A percentile compares a stretch with the other conserved stretches of the same genome.
These are phyloP conservation scores for Hypoxylon sp. DNA, from an alignment of 2,329 filamentous ascomycete species.

Conservation along the genomic window DNA sequence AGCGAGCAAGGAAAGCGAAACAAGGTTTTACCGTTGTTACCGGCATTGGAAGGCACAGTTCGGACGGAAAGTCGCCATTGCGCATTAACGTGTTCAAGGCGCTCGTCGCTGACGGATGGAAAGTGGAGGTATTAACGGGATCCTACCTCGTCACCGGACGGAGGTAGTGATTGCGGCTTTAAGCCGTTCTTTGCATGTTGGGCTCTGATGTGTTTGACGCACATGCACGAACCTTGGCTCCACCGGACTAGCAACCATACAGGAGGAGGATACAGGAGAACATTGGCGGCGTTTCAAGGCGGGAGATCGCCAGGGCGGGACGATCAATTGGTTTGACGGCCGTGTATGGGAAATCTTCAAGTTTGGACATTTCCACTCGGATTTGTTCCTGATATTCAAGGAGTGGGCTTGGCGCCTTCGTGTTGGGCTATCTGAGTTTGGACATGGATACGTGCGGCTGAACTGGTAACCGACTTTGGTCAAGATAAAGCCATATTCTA, in stretches of 20 bases:
- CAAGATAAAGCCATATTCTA: not conserved
- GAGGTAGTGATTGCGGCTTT: slow-evolving; percentile 29
- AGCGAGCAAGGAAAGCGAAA: slow-evolving; percentile 64
- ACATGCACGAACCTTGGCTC: slow-evolving; percentile 4
- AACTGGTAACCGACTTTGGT: slow-evolving; percentile 1
- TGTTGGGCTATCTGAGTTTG: not conserved
- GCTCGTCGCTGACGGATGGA: slow-evolving; percentile 86
- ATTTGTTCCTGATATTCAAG: not conserved
- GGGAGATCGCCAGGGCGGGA: slow-evolving; percentile 18
- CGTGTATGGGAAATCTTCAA: slow-evolving; percentile 1
- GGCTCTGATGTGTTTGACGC: not conserved
- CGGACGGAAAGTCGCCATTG: slow-evolving; percentile 79
- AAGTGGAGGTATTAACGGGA: slow-evolving; percentile 78
- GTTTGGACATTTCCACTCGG: slow-evolving; percentile 9
- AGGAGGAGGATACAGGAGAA: no score
- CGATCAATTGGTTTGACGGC: slow-evolving; percentile 23
- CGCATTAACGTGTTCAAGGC: slow-evolving; percentile 84
- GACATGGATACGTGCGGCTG: slow-evolving; percentile 14
- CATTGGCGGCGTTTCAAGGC: slow-evolving; percentile 35
- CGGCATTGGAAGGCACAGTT: slow-evolving; percentile 82
- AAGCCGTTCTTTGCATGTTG: not conserved
- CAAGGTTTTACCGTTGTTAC: slow-evolving; percentile 81
- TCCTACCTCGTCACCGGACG: slow-evolving; percentile 77
- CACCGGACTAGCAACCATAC: slow-evolving; percentile 1
- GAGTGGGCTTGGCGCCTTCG: not conserved